Conservation (phyloP, 257 asterid species). For the Nicotiana obtusifolia region DNA sequence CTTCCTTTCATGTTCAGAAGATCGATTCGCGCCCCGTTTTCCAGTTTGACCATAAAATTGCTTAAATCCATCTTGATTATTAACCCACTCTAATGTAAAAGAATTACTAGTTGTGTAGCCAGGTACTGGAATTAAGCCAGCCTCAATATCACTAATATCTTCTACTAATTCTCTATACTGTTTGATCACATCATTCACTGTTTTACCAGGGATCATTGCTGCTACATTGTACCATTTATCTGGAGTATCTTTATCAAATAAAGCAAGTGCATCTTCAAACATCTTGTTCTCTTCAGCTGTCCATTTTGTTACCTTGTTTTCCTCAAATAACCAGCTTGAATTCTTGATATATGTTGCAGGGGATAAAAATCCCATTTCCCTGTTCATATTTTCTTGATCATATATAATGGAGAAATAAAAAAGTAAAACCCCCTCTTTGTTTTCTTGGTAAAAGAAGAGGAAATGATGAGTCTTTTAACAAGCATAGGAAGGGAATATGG, state of each 20-base stretch:
- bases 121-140: conserved; percentile 66
- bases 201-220: conserved; percentile 30
- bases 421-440: neutral
- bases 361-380: conserved; percentile 41
- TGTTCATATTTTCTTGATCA: conserved; percentile 34
- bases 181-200: conserved; percentile 24
- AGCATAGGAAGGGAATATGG: conserved; percentile 42
- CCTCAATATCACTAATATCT: conserved; percentile 54
- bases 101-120: conserved; percentile 42
- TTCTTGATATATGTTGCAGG: conserved; percentile 40
- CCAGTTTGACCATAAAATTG: conserved; percentile 33
- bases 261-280: conserved; percentile 67
- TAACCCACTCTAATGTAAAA: conserved; percentile 56
- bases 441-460: conserved; percentile 10
- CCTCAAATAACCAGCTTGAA: conserved; percentile 59
- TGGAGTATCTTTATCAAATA: conserved; percentile 26
- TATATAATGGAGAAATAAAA: neutral
- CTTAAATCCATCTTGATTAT: conserved; percentile 25
- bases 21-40: conserved; percentile 32
- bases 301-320: conserved; percentile 25
- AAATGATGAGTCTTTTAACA: conserved; percentile 12
- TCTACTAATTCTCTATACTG: conserved; percentile 29
- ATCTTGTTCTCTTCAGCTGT: conserved; percentile 26
- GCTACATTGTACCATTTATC: conserved; percentile 36
- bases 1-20: conserved; percentile 70